A percentile compares a stretch with the other conserved stretches of the same genome.
These are phyloP conservation scores for Hypholoma sublateritium DNA, from an alignment of 768 basidiomycete species.

Conservation along the genomic window DNA sequence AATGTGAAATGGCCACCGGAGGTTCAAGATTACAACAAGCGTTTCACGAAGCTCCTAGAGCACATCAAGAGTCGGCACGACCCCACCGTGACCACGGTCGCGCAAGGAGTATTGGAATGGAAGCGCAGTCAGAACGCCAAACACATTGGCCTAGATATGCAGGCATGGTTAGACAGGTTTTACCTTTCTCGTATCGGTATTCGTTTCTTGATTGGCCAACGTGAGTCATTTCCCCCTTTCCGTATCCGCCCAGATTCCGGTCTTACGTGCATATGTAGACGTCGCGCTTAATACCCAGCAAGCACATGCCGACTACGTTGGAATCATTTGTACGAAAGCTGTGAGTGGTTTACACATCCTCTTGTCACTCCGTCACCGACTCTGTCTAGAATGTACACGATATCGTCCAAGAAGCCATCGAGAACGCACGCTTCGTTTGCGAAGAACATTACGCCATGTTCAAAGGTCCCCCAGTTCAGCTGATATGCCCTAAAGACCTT, in stretches of 20 bases:
- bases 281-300: constrained; percentile 93
- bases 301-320: constrained; percentile 89
- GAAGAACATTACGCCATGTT: constrained; percentile 97
- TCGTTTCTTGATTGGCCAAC: constrained; percentile 95
- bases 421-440: constrained; percentile 93
- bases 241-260: neutral
- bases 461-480: constrained; percentile 93
- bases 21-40: constrained; percentile 88
- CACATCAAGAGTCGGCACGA: constrained; percentile 94
- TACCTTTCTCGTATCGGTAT: constrained; percentile 96
- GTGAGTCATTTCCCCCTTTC: constrained; percentile 43
- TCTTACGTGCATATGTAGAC: constrained; percentile 46
- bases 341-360: constrained; percentile 41
- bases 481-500: constrained; percentile 87
- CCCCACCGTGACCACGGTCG: constrained; percentile 96
- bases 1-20: constrained; percentile 85
- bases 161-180: constrained; percentile 95
- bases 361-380: neutral
- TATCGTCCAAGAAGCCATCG: constrained; percentile 97
- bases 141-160: constrained; percentile 83
- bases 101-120: constrained; percentile 96
- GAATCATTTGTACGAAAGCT: constrained; percentile 94
- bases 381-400: constrained; percentile 81
- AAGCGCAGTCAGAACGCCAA: constrained; percentile 71
- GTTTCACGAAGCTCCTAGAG: constrained; percentile 85